phyloP scores from a whole-genome alignment of 1,139 yeast species.

The Hyphopichia khmerensis region DNA sequence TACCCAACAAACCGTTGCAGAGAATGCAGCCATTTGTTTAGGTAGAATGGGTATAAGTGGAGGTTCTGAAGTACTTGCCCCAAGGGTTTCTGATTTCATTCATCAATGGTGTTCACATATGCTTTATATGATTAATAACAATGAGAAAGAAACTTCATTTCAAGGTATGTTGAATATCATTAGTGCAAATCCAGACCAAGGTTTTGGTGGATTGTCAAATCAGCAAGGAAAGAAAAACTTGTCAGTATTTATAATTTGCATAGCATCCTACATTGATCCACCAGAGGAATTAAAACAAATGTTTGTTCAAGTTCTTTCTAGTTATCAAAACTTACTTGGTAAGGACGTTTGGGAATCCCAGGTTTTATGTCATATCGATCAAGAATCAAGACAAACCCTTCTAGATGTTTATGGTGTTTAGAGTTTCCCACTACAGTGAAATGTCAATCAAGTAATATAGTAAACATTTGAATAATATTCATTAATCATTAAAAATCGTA shows the following conservation, averaged over 20 bases:
- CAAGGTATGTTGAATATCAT: constrained; percentile 72
- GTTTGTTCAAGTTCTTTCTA: constrained; percentile 44
- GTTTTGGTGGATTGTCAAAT: constrained; percentile 51
- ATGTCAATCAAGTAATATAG: too few relatives aligned
- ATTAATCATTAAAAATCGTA: too few relatives aligned
- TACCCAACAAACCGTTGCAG: constrained; percentile 65
- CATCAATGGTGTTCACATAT: constrained; percentile 67
- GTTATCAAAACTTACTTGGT: constrained; percentile 53
- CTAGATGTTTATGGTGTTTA: constrained; percentile 23
- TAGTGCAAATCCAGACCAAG: constrained; percentile 61
- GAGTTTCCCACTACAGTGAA: background rate
- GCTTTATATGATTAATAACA: constrained; percentile 65
- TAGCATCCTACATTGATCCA: constrained; percentile 60
- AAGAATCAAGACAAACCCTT: constrained; percentile 25
- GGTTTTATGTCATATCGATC: constrained; percentile 32
- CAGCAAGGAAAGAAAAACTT: constrained; percentile 49
- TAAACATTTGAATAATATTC: background rate
- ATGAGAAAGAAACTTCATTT: constrained; percentile 79
- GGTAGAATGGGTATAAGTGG: constrained; percentile 81
- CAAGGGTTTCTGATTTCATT: constrained; percentile 57
- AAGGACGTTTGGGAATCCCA: constrained; percentile 32
- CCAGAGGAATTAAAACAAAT: constrained; percentile 41
- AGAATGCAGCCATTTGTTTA: constrained; percentile 87
- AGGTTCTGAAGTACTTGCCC: constrained; percentile 56
- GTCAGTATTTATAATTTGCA: constrained; percentile 58